Percentiles rank a stretch among this genome's conserved stretches.
These are phyloP conservation scores for Polyporus tsugae DNA, from an alignment of 1,284 basidiomycete genomes.

Conservation along the genomic window DNA sequence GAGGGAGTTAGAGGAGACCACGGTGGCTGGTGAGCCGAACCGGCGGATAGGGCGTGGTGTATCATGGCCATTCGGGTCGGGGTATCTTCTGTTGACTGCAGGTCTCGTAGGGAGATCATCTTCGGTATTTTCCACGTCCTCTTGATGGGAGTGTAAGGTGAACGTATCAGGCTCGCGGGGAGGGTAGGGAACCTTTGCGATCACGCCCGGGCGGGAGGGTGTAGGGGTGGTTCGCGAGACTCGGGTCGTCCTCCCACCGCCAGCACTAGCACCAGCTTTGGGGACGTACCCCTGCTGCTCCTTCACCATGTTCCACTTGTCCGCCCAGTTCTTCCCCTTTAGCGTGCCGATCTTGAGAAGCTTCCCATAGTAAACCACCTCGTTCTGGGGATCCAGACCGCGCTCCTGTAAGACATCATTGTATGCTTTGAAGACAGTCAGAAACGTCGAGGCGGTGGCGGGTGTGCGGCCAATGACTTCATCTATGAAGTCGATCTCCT, in stretches of 20 bases:
- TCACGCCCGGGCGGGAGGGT: conserved; percentile 25
- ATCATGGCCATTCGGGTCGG: conserved; percentile 32
- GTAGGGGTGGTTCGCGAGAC: conserved; percentile 30
- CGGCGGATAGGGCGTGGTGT: conserved; percentile 37
- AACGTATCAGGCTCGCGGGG: conserved; percentile 47
- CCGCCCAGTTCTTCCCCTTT: conserved; percentile 77
- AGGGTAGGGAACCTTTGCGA: neutral
- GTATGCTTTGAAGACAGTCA: conserved; percentile 83
- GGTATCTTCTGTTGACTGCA: conserved; percentile 29
- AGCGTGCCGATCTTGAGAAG: conserved; percentile 81
- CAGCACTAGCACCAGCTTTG: conserved; percentile 21
- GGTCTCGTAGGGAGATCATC: conserved; percentile 25
- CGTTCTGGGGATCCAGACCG: conserved; percentile 77
- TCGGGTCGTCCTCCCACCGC: conserved; percentile 32
- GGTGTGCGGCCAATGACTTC: conserved; percentile 74
- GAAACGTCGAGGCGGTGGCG: conserved; percentile 71
- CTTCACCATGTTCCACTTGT: conserved; percentile 79
- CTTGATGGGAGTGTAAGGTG: conserved; percentile 55
- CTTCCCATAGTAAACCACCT: conserved; percentile 83
- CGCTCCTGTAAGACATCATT: conserved; percentile 76
- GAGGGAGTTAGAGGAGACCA: conserved; percentile 42
- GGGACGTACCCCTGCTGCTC: conserved; percentile 53
- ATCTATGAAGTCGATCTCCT: conserved; percentile 77
- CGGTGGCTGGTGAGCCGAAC: conserved; percentile 32
- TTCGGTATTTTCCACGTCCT: conserved; percentile 41